Conservation (phyloP, 225 moss, liverwort and hornwort genomes). For the Rhytidiadelphus loreus region DNA sequence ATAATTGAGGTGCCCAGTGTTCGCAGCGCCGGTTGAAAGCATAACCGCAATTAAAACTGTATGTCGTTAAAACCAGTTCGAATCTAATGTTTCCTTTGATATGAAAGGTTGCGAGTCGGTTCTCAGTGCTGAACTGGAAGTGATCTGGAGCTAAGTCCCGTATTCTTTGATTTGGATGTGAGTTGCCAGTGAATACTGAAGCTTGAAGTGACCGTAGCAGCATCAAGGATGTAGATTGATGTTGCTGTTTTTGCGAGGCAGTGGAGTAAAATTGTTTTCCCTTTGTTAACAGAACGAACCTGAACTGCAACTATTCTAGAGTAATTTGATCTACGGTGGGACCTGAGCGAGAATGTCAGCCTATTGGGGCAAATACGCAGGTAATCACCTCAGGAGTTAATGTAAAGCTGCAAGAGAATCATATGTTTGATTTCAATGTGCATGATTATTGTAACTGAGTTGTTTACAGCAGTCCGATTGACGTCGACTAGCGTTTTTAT, state of each 20-base stretch:
- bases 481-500: constrained; percentile 16
- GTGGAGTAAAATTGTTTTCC: background rate
- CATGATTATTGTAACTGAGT: background rate
- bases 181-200: background rate
- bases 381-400: background rate
- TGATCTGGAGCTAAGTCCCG: background rate
- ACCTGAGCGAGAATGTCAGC: constrained; percentile 14
- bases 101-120: constrained; percentile 1
- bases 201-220: background rate
- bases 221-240: background rate
- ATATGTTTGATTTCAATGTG: background rate
- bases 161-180: background rate
- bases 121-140: background rate
- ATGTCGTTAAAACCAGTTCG: background rate
- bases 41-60: background rate
- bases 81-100: constrained; percentile 5
- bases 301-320: background rate
- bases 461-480: background rate
- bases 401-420: background rate
- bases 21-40: background rate
- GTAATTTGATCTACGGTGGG: background rate
- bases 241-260: background rate
- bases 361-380: constrained; percentile 17
- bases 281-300: background rate
- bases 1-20: background rate